Percentiles rank a stretch among this genome's conserved stretches.
Evolutionary conservation across 1,284 basidiomycete species (phyloP).

Genomic region (Vanrija sp.): DNA sequence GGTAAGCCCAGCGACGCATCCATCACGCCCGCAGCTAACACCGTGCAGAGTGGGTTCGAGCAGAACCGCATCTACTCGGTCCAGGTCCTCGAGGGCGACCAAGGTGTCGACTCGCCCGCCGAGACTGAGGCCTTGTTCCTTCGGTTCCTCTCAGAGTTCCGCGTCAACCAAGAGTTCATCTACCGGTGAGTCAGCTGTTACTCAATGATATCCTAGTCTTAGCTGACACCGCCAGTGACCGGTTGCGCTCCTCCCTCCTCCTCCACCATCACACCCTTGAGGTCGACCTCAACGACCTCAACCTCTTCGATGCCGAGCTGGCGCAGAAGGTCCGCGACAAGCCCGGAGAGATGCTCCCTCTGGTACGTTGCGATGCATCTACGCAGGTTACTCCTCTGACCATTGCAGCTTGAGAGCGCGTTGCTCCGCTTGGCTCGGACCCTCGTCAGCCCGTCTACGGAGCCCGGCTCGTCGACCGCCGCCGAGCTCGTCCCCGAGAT

Average conservation of each 20-base stretch:
- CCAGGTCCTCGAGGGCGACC: constrained; percentile 61
- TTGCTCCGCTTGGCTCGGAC: constrained; percentile 73
- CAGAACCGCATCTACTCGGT: constrained; percentile 73
- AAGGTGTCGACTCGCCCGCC: constrained; percentile 63
- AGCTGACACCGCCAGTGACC: constrained; percentile 60
- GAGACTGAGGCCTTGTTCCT: constrained; percentile 74
- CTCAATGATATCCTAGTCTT: no score
- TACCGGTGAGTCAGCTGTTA: constrained; percentile 60
- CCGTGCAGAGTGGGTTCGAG: constrained; percentile 63
- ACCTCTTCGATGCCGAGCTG: constrained; percentile 88
- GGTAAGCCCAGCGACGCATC: background rate
- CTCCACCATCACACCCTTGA: constrained; percentile 89
- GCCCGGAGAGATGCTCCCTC: constrained; percentile 82
- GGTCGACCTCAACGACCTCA: constrained; percentile 84
- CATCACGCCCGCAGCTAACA: background rate
- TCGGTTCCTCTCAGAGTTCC: constrained; percentile 80
- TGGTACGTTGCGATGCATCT: constrained; percentile 57
- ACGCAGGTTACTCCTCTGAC: background rate
- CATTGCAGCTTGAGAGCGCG: constrained; percentile 75
- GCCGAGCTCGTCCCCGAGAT: constrained; percentile 70
- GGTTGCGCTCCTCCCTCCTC: constrained; percentile 81
- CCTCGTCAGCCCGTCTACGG: constrained; percentile 67
- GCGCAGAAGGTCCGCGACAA: constrained; percentile 84
- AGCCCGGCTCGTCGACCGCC: constrained; percentile 40
- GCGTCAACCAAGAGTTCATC: constrained; percentile 81